phyloP scores from a whole-genome alignment of 805 yeast genomes.

The Saccharomycopsis oosterbeekiorum region DNA sequence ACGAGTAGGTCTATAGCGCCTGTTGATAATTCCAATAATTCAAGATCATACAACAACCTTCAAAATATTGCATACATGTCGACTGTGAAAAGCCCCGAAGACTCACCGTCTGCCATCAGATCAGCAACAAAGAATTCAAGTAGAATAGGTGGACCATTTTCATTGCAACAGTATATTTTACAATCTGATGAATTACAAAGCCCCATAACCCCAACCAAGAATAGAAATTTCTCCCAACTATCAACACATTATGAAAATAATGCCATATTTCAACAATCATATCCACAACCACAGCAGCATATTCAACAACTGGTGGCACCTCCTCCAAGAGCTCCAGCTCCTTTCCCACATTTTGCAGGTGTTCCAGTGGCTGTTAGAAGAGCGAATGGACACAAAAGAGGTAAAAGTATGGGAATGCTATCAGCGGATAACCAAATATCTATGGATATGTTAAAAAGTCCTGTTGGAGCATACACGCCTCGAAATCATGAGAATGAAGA shows the following conservation, averaged over 20 bases:
- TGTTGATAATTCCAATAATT: neutral
- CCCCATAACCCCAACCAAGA: conserved; percentile 4
- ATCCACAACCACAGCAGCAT: neutral
- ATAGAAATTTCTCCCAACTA: conserved; percentile 25
- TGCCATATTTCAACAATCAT: neutral
- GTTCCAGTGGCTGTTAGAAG: neutral
- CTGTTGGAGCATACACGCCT: neutral
- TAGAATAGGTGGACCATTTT: neutral
- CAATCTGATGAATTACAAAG: conserved; percentile 1
- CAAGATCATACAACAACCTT: neutral
- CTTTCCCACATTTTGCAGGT: conserved; percentile 29
- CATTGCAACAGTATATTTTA: neutral
- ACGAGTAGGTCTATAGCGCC: neutral
- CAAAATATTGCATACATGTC: neutral
- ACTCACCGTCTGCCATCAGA: conserved; percentile 11
- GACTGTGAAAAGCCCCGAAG: conserved; percentile 14
- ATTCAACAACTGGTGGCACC: conserved; percentile 26
- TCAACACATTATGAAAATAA: conserved; percentile 43
- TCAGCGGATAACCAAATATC: neutral
- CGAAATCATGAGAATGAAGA: neutral
- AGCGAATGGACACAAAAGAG: conserved; percentile 12
- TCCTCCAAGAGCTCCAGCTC: conserved; percentile 37
- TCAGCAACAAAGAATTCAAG: conserved; percentile 1
- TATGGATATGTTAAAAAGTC: neutral
- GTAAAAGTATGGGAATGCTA: conserved; percentile 18